Evolutionary conservation across 495 filamentous ascomycete genomes (phyloP).

Genomic region (Collariella sp.): DNA sequence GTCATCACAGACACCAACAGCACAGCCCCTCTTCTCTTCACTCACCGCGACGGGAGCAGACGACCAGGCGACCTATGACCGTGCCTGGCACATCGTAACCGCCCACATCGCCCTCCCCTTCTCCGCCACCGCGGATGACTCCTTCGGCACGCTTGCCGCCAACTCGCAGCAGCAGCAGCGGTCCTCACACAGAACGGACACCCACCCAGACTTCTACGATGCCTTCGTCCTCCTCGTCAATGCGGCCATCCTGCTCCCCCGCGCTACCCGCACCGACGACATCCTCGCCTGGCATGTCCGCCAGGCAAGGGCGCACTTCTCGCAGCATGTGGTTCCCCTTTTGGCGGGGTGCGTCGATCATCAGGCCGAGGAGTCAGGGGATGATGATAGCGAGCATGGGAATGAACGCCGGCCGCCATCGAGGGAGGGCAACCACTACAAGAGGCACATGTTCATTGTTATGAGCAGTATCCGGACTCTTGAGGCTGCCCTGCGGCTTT

Average conservation of each 20-base stretch:
- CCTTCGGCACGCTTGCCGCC: slow-evolving; percentile 34
- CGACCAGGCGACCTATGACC: slow-evolving; percentile 56
- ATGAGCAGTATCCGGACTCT: slow-evolving; percentile 41
- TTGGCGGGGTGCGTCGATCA: slow-evolving; percentile 31
- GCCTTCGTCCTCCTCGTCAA: slow-evolving; percentile 37
- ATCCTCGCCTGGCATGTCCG: slow-evolving; percentile 45
- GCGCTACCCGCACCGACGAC: slow-evolving; percentile 40
- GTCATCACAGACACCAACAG: background rate
- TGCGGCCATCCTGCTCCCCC: slow-evolving; percentile 31
- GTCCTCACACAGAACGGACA: slow-evolving; percentile 3
- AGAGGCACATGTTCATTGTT: slow-evolving; percentile 34
- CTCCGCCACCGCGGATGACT: slow-evolving; percentile 36
- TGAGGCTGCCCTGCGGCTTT: slow-evolving; percentile 42
- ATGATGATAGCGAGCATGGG: background rate
- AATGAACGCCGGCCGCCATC: background rate
- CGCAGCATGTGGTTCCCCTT: slow-evolving; percentile 43
- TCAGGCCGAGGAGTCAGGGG: slow-evolving; percentile 6
- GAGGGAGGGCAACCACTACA: slow-evolving; percentile 17
- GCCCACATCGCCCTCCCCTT: slow-evolving; percentile 50
- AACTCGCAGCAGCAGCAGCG: slow-evolving; percentile 29
- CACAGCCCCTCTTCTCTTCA: slow-evolving; percentile 19
- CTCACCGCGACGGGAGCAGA: slow-evolving; percentile 18
- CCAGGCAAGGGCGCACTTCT: slow-evolving; percentile 44
- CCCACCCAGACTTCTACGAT: slow-evolving; percentile 32
- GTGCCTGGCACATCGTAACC: slow-evolving; percentile 62